phyloP scores from a whole-genome alignment of 176 grass and related monocot species.

The Aegilops umbellulata region DNA sequence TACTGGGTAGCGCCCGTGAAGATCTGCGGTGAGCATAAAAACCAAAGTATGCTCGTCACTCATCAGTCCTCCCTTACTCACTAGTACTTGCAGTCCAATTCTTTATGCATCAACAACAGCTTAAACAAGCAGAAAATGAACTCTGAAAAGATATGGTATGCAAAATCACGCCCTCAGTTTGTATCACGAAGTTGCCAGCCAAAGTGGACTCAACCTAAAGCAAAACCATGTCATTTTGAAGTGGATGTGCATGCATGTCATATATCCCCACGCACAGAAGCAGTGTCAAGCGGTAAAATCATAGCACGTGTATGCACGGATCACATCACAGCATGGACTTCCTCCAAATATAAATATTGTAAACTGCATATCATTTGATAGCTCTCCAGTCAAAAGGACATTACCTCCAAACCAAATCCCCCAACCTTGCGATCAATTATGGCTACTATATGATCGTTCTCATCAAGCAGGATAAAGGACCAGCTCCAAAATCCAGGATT shows the following conservation, averaged over 20 bases:
- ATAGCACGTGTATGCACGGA: not conserved
- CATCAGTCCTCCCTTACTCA: constrained; percentile 11
- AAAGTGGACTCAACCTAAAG: not conserved
- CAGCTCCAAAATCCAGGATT: constrained; percentile 94
- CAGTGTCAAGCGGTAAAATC: not conserved
- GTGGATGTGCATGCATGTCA: not conserved
- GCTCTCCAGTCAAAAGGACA: not conserved
- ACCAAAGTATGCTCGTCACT: not conserved
- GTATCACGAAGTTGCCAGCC: not conserved
- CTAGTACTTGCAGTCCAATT: not conserved
- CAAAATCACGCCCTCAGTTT: not conserved
- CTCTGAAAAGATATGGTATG: not conserved
- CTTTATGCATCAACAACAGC: not conserved
- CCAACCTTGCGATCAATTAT: constrained; percentile 87
- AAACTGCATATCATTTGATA: not conserved
- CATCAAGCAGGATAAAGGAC: constrained; percentile 79
- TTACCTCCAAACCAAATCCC: constrained; percentile 89
- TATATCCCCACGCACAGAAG: too few species aligned
- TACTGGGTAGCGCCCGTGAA: constrained; percentile 89
- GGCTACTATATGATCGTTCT: constrained; percentile 67
- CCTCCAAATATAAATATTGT: not conserved
- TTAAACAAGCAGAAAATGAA: not conserved
- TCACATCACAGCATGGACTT: not conserved
- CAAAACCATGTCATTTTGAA: constrained; percentile 2
- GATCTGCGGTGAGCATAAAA: constrained; percentile 32